Conservation (phyloP, 768 basidiomycete species). For the Boletellus ananas region DNA sequence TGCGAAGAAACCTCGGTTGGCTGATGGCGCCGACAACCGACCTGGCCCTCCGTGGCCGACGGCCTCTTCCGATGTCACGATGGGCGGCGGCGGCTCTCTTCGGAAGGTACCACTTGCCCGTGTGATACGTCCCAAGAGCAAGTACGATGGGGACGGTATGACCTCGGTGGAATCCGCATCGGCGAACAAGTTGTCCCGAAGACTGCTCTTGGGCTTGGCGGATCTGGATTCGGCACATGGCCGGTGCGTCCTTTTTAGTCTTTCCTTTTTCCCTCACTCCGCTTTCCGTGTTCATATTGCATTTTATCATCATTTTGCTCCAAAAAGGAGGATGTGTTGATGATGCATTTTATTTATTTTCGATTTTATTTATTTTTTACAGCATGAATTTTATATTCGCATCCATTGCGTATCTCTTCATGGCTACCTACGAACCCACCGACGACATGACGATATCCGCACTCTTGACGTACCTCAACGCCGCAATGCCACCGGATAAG, state of each 20-base stretch:
- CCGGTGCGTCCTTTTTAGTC: slow-evolving; percentile 42
- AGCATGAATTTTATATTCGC: slow-evolving; percentile 59
- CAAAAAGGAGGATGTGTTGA: not conserved
- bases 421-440: slow-evolving; percentile 58
- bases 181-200: slow-evolving; percentile 22
- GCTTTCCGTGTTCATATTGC: slow-evolving; percentile 1
- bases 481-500: slow-evolving; percentile 73
- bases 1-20: slow-evolving; percentile 24
- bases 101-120: slow-evolving; percentile 26
- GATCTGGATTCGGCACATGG: slow-evolving; percentile 59
- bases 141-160: slow-evolving; percentile 21
- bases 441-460: slow-evolving; percentile 71
- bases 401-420: slow-evolving; percentile 62
- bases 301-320: not conserved
- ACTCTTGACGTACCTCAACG: slow-evolving; percentile 68
- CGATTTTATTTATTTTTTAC: not conserved
- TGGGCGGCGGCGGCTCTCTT: not conserved
- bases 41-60: slow-evolving; percentile 20
- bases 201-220: slow-evolving; percentile 38
- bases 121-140: slow-evolving; percentile 26
- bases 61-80: slow-evolving; percentile 15
- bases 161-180: slow-evolving; percentile 14
- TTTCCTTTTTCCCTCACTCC: not conserved
- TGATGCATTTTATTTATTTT: not conserved
- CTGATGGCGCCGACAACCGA: slow-evolving; percentile 17